These are phyloP conservation scores for Bocquillonia castaneifolia DNA, from an alignment of 441 rosid species.

Conservation along the genomic window DNA sequence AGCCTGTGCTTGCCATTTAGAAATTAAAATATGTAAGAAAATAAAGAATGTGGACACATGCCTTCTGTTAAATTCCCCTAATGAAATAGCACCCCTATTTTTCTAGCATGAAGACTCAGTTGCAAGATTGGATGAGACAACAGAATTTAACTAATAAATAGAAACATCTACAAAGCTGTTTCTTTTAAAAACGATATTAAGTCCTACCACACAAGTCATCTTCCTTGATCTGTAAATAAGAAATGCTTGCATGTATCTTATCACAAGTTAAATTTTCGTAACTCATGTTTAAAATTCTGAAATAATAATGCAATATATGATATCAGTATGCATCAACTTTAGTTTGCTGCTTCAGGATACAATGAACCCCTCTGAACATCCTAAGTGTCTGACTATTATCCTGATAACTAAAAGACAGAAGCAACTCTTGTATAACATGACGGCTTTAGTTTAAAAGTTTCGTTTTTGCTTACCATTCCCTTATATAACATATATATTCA, in stretches of 20 bases:
- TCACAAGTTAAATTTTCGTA: not conserved
- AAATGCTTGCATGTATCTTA: not conserved
- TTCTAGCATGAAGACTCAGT: too few relatives aligned
- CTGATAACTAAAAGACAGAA: not conserved
- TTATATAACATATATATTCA: too few relatives aligned
- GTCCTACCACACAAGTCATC: not conserved
- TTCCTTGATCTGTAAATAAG: not conserved
- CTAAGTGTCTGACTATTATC: not conserved
- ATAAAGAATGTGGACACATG: not conserved
- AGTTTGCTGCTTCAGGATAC: not conserved
- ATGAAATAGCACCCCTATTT: constrained; percentile 14
- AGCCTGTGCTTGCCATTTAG: constrained; percentile 48
- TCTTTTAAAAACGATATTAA: not conserved
- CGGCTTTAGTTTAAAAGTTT: too few relatives aligned
- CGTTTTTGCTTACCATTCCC: too few relatives aligned
- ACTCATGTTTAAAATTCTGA: not conserved
- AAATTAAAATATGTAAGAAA: constrained; percentile 8
- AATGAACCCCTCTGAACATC: not conserved
- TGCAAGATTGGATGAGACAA: not conserved
- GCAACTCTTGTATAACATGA: too few relatives aligned
- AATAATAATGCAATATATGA: not conserved
- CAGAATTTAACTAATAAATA: not conserved
- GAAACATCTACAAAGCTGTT: not conserved
- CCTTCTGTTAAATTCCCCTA: not conserved
- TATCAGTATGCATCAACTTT: not conserved